Percentiles rank a stretch among this genome's conserved stretches.
Evolutionary conservation across 2,329 filamentous ascomycete genomes (phyloP).

Genomic region (Coniochaeta sp.): DNA sequence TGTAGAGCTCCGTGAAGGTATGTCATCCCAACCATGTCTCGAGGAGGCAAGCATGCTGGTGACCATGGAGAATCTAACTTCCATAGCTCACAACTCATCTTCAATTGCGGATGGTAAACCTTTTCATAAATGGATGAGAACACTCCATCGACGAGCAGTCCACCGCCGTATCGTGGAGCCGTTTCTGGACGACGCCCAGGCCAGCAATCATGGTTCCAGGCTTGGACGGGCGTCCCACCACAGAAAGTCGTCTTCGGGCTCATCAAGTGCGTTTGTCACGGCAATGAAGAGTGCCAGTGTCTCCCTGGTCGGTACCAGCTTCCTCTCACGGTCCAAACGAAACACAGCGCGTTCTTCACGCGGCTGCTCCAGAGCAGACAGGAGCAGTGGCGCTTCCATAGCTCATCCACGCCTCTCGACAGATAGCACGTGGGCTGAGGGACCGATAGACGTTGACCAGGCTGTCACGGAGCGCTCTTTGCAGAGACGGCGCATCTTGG

Average conservation of each 20-base stretch:
- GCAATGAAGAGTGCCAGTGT: conserved; percentile 74
- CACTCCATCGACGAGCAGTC: conserved; percentile 51
- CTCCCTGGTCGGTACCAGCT: conserved; percentile 67
- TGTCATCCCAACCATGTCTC: neutral
- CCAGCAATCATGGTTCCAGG: conserved; percentile 7
- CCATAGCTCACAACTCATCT: neutral
- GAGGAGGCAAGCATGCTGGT: too few relatives aligned
- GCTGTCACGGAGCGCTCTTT: conserved; percentile 64
- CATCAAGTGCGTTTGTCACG: conserved; percentile 74
- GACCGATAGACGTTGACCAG: conserved; percentile 49
- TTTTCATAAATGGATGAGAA: conserved; percentile 69
- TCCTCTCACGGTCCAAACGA: conserved; percentile 52
- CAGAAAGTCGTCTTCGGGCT: conserved; percentile 59
- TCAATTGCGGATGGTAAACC: conserved; percentile 26
- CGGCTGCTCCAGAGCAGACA: conserved; percentile 51
- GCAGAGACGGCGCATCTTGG: conserved; percentile 71
- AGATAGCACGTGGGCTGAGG: conserved; percentile 55
- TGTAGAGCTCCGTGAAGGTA: neutral
- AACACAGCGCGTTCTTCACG: conserved; percentile 46
- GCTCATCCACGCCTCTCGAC: conserved; percentile 56
- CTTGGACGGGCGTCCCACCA: conserved; percentile 19
- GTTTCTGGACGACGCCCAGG: neutral
- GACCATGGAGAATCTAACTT: neutral
- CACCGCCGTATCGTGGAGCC: conserved; percentile 25
- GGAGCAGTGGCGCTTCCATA: conserved; percentile 55